phyloP scores from a whole-genome alignment of 139 green algal genomes.

The Chlorella sp. region DNA sequence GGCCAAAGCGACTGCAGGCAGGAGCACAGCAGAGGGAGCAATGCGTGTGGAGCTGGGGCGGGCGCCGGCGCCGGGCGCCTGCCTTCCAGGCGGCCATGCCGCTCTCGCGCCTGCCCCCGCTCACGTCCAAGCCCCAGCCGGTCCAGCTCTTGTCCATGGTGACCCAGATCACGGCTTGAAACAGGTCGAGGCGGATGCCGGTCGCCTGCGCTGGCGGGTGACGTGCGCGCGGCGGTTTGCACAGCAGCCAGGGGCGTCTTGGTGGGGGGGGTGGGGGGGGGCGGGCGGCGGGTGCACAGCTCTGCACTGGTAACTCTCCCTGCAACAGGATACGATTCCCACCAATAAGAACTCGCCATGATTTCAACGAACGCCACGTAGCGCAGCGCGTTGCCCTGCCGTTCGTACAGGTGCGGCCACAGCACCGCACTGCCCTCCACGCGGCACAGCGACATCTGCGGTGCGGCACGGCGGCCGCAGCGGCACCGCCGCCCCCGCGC shows the following conservation, averaged over 20 bases:
- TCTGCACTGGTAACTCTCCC: too few relatives aligned
- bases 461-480: neutral
- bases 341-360: too few relatives aligned
- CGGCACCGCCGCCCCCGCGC: neutral
- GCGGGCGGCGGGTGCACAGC: too few relatives aligned
- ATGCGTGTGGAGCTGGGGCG: neutral
- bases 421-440: neutral
- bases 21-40: neutral
- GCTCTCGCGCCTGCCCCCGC: neutral
- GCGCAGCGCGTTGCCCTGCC: neutral
- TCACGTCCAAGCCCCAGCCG: neutral
- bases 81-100: neutral
- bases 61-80: too few relatives aligned
- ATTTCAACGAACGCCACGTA: constrained; percentile 1
- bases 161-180: neutral
- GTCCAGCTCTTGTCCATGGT: neutral
- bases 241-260: too few relatives aligned
- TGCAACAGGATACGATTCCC: too few relatives aligned
- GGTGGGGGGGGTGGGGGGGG: too few relatives aligned
- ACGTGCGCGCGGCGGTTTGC: too few relatives aligned
- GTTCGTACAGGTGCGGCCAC: constrained; percentile 5
- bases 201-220: too few relatives aligned
- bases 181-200: neutral
- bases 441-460: constrained; percentile 8
- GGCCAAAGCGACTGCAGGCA: constrained; percentile 16